Base-by-base conservation (phyloP, 1,139 yeast species). In the Suhomyces guaymorum region DNA sequence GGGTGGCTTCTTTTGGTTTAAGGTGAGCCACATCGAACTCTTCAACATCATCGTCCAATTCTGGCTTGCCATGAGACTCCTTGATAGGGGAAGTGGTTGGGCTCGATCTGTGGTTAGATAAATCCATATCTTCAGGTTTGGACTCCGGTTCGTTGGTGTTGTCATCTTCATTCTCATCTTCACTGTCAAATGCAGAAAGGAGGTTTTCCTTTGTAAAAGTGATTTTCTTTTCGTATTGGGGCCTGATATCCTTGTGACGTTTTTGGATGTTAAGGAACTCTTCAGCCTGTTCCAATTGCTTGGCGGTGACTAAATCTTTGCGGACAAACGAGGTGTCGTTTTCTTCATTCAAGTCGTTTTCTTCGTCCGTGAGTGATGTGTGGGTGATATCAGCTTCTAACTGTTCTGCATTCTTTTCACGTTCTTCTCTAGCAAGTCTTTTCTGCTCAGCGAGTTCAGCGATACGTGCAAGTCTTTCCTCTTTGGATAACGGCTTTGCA, bases 351-450 rank as follows among this genome's bases (percentile, higher is more conserved):
- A 61, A 39, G 36, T 67, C 75, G 15, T 63, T 49, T 40, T 70
- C 75, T 42, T 69, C 75, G 36, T 70, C 75, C 2, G 73, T 64
- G 14, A 69, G 48, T 1, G 74, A 50, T 0, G 58, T 55, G 30
- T 50, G 61, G 1, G 68, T 44, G 15, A 69, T 52, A 33, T 70
- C 75, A 2, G 61, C 59, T 32, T 59, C 61, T 20, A 67, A 51
- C 31, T 56, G 50, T n/a, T n/a, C n/a, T n/a, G n/a, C n/a, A n/a
- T n/a, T n/a, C 36, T 50, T 43, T 16, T 50, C 46, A 21, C 43
- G 40, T 31, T 45, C 47, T 23, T 54, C 42, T 18, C 66, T 43
- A 33, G 55, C 49, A 18, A 47, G 48, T 22, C 49, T 47, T 40
- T 57, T 60, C 18, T 42, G 45, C 33, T 52, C 61, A 2, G 57